These are phyloP conservation scores for Cyclanthera cordifolia DNA, from an alignment of 306 rosid species.

Conservation along the genomic window DNA sequence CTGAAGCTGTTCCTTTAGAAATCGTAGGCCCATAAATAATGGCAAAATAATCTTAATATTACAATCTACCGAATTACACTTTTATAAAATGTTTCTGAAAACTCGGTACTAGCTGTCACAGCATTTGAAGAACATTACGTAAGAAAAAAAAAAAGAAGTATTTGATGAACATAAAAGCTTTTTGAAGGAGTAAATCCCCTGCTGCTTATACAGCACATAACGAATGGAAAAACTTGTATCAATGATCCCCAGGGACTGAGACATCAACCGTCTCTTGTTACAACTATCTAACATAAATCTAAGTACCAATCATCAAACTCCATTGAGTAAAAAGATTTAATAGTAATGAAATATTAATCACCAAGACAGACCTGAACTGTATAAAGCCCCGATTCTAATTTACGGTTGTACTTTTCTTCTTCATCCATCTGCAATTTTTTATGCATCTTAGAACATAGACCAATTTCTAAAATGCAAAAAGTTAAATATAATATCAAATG, in stretches of 20 bases:
- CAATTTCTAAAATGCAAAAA: neutral
- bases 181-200: neutral
- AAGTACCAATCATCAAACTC: neutral
- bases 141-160: too few relatives aligned
- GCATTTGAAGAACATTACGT: neutral
- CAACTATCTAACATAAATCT: neutral
- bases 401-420: constrained; percentile 84
- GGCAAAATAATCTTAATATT: neutral
- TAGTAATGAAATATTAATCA: constrained; percentile 1
- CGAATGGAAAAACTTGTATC: neutral
- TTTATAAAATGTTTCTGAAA: neutral
- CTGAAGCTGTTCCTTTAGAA: neutral
- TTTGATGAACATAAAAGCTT: constrained; percentile 1
- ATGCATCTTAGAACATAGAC: neutral
- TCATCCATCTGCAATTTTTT: constrained; percentile 59
- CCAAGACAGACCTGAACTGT: constrained; percentile 63
- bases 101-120: neutral
- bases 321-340: neutral
- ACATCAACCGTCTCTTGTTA: neutral
- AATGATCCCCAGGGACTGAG: neutral
- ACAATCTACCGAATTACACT: neutral
- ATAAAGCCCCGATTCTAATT: constrained; percentile 88
- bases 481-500: neutral
- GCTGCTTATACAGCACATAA: neutral
- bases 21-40: neutral